phyloP scores from a whole-genome alignment of 2,329 filamentous ascomycete genomes.

The Colletotrichum brevisporum region DNA sequence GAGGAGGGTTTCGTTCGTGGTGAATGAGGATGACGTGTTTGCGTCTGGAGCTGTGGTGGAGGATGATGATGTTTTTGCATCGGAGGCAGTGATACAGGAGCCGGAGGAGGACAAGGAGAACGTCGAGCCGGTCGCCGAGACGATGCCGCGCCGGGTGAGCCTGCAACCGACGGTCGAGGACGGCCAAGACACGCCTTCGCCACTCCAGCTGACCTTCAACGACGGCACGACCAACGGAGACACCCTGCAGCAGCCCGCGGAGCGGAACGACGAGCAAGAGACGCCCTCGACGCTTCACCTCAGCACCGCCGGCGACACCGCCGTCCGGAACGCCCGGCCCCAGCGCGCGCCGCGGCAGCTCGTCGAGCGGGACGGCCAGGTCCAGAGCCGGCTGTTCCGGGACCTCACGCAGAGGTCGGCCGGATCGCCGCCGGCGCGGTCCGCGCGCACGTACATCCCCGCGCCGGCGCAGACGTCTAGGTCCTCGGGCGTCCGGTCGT shows the following conservation, averaged over 20 bases:
- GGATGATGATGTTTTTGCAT: neutral
- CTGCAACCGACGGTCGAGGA: neutral
- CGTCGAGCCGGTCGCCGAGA: neutral
- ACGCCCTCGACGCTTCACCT: conserved; percentile 6
- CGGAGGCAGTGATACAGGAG: neutral
- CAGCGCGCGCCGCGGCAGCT: neutral
- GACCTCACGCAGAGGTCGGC: neutral
- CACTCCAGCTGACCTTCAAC: neutral
- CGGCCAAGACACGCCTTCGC: neutral
- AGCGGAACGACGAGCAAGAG: neutral
- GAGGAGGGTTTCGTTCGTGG: neutral
- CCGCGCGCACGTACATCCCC: neutral
- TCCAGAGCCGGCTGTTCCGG: neutral
- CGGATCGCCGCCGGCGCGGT: conserved; percentile 5
- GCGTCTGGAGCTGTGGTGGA: neutral
- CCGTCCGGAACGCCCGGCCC: too few species aligned
- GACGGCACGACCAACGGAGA: neutral
- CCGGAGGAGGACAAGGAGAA: neutral
- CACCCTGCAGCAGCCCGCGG: neutral
- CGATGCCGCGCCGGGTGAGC: neutral
- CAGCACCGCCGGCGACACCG: neutral
- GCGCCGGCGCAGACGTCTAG: too few species aligned
- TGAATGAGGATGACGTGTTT: neutral
- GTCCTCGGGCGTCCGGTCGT: neutral
- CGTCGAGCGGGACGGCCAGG: neutral